phyloP scores from a whole-genome alignment of 2,329 filamentous ascomycete genomes.

The Penicillium sp. region DNA sequence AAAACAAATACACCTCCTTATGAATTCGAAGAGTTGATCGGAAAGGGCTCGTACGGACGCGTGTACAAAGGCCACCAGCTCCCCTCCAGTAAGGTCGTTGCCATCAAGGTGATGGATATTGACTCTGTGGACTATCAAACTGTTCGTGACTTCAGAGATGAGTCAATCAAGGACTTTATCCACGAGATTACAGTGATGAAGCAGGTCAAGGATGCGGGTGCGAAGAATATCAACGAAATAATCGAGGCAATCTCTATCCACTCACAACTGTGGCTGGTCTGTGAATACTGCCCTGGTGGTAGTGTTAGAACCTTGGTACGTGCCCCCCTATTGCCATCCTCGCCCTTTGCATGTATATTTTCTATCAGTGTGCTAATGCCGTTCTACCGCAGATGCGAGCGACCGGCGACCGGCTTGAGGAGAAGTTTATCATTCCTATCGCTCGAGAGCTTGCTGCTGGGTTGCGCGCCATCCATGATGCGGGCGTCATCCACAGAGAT shows the following conservation, averaged over 20 bases:
- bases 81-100: slow-evolving; percentile 37
- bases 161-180: slow-evolving; percentile 48
- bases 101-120: slow-evolving; percentile 46
- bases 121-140: slow-evolving; percentile 43
- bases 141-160: slow-evolving; percentile 39
- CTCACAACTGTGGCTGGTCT: slow-evolving; percentile 58
- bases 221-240: slow-evolving; percentile 56
- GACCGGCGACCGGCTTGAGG: slow-evolving; percentile 45
- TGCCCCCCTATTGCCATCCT: too few relatives aligned
- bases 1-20: slow-evolving; percentile 41
- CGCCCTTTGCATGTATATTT: too few relatives aligned
- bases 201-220: slow-evolving; percentile 54
- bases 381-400: too few relatives aligned
- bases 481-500: slow-evolving; percentile 58
- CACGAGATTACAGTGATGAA: slow-evolving; percentile 56
- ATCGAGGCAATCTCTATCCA: slow-evolving; percentile 57
- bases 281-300: slow-evolving; percentile 58
- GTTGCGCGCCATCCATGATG: slow-evolving; percentile 54
- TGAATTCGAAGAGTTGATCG: slow-evolving; percentile 44
- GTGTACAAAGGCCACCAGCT: slow-evolving; percentile 43
- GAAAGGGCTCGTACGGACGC: slow-evolving; percentile 45
- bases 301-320: slow-evolving; percentile 55
- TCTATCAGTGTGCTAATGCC: too few relatives aligned
- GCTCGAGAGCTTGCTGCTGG: slow-evolving; percentile 56
- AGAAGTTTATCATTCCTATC: slow-evolving; percentile 56